A percentile compares a stretch with the other conserved stretches of the same genome.
phyloP scores from a whole-genome alignment of 768 basidiomycete species.

The Kondoa malvinella region DNA sequence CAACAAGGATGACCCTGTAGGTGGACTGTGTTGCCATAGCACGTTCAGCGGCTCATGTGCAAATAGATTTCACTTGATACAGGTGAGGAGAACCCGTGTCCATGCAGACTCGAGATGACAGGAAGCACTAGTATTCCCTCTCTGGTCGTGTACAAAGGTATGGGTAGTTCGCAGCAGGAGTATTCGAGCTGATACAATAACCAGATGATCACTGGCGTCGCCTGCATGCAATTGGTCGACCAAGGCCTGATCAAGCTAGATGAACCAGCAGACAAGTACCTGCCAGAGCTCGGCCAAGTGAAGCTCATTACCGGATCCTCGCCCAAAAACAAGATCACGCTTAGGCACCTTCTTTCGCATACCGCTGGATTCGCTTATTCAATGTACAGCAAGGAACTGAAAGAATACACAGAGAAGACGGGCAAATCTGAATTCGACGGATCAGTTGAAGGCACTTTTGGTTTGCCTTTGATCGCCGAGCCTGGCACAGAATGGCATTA shows the following conservation, averaged over 20 bases:
- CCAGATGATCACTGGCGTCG: conserved; percentile 16
- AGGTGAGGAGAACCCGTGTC: conserved; percentile 13
- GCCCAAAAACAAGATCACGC: conserved; percentile 17
- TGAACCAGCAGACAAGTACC: conserved; percentile 13
- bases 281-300: conserved; percentile 13
- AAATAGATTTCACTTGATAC: neutral
- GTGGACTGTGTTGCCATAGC: neutral
- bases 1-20: conserved; percentile 10
- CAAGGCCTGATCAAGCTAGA: conserved; percentile 16
- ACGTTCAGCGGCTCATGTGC: neutral
- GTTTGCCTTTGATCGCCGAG: conserved; percentile 7
- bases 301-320: conserved; percentile 8
- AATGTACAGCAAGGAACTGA: conserved; percentile 11
- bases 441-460: conserved; percentile 3
- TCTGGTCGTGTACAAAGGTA: conserved; percentile 18
- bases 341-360: conserved; percentile 18
- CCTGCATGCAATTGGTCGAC: conserved; percentile 17
- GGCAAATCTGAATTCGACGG: conserved; percentile 5
- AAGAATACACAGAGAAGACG: conserved; percentile 3
- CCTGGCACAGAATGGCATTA: conserved; percentile 17
- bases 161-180: neutral
- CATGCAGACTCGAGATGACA: too few relatives aligned
- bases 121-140: conserved; percentile 13
- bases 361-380: conserved; percentile 18
- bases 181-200: neutral